These are phyloP conservation scores for Hygrophila difformis DNA, from an alignment of 257 asterid species.

Conservation along the genomic window DNA sequence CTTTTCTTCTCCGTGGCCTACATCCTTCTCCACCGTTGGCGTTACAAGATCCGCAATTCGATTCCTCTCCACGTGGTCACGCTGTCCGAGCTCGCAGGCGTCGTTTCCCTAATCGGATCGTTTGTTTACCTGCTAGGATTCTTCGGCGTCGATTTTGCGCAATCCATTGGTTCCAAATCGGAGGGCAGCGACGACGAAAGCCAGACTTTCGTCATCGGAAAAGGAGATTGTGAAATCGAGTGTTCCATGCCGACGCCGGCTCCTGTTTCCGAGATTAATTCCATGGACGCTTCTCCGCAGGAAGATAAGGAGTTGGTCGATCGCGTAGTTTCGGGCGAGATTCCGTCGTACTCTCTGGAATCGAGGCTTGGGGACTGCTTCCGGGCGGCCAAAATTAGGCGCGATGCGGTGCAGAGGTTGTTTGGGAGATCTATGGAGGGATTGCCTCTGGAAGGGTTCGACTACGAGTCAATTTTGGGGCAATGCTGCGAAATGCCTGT, in stretches of 20 bases:
- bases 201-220: conserved; percentile 26
- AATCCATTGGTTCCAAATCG: conserved; percentile 49
- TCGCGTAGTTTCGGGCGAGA: conserved; percentile 55
- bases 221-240: conserved; percentile 29
- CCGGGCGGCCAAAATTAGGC: conserved; percentile 58
- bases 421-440: conserved; percentile 60
- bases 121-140: conserved; percentile 72
- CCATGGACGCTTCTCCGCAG: conserved; percentile 22
- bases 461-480: conserved; percentile 69
- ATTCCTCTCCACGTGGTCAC: conserved; percentile 77
- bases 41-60: conserved; percentile 79
- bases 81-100: conserved; percentile 70
- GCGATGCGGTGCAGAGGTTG: conserved; percentile 71
- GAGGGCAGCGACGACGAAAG: conserved; percentile 47
- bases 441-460: conserved; percentile 73
- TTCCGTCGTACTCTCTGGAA: conserved; percentile 67
- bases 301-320: conserved; percentile 62
- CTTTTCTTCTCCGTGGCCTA: conserved; percentile 83
- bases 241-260: conserved; percentile 29
- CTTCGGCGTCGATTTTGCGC: conserved; percentile 85
- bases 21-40: conserved; percentile 78
- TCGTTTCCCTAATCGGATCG: conserved; percentile 59
- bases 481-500: conserved; percentile 98
- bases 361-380: conserved; percentile 63
- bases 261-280: conserved; percentile 1